A percentile compares a stretch with the other conserved stretches of the same genome.
Evolutionary conservation across 441 rosid species (phyloP).

Genomic region (Codiaeum variegatum): DNA sequence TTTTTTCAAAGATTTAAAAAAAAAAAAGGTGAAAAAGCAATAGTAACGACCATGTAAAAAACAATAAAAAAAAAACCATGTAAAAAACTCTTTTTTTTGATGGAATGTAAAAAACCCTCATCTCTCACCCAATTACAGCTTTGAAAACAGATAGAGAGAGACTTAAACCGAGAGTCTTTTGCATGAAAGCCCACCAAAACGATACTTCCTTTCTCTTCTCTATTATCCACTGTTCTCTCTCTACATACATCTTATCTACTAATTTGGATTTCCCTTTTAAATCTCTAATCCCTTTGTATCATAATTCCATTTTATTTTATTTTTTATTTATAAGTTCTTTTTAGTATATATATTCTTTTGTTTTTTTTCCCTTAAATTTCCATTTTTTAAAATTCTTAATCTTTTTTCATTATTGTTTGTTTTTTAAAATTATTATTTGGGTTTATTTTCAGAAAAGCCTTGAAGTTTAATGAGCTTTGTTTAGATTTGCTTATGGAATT

Average conservation of each 20-base stretch:
- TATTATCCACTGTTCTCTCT: conserved; percentile 9
- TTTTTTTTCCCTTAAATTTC: conserved; percentile 5
- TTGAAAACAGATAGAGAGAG: conserved; percentile 7
- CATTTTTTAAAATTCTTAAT: not conserved
- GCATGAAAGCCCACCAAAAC: not conserved
- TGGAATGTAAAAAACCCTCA: not conserved
- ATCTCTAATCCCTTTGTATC: not conserved
- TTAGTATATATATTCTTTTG: not conserved
- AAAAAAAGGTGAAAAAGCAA: too few species aligned
- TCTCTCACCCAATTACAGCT: not conserved
- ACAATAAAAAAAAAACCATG: not conserved
- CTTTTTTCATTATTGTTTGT: not conserved
- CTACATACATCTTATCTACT: not conserved
- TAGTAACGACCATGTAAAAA: too few species aligned
- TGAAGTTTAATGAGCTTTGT: conserved; percentile 21
- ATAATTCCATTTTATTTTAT: not conserved
- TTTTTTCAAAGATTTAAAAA: too few species aligned
- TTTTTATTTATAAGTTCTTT: not conserved
- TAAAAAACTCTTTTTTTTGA: too few species aligned
- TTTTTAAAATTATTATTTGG: not conserved
- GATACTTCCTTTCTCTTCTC: not conserved
- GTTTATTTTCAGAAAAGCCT: conserved; percentile 11
- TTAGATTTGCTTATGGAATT: conserved; percentile 18
- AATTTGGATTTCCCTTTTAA: not conserved
- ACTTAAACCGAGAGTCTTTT: conserved; percentile 10